phyloP scores from a whole-genome alignment of 805 yeast genomes.

The Tetrapisispora namnaoensis region DNA sequence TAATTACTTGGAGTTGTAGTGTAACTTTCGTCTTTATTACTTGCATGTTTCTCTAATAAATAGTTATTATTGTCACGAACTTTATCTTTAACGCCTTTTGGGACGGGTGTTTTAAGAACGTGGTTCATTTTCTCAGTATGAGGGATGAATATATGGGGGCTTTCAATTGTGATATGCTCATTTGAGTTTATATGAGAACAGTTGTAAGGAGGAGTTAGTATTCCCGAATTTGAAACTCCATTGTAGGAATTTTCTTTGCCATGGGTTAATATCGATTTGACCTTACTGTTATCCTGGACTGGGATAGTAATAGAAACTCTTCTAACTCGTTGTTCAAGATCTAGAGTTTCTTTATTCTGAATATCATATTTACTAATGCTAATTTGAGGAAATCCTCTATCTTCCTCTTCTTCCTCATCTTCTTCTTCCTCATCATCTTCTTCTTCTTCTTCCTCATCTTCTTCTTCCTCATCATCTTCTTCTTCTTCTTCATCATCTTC shows the following conservation, averaged over 20 bases:
- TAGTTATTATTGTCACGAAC: not conserved
- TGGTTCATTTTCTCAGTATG: slow-evolving; percentile 2
- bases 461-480: slow-evolving; percentile 4
- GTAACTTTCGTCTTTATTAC: not conserved
- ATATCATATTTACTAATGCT: not conserved
- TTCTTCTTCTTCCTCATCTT: slow-evolving; percentile 5
- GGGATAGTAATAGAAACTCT: not conserved
- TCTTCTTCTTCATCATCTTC: slow-evolving; percentile 7
- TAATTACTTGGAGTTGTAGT: not conserved
- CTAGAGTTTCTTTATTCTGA: not conserved
- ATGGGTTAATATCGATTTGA: not conserved
- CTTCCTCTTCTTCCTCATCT: not conserved
- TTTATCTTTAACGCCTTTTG: slow-evolving; percentile 2
- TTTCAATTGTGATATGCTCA: slow-evolving; percentile 8
- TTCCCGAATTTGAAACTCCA: not conserved
- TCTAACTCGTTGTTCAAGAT: slow-evolving; percentile 1
- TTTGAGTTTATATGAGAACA: not conserved
- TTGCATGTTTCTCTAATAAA: not conserved
- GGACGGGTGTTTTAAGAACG: slow-evolving; percentile 17
- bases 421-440: slow-evolving; percentile 1
- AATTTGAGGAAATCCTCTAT: not conserved
- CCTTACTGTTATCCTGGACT: not conserved
- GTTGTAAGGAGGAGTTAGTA: not conserved
- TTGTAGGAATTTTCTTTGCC: not conserved
- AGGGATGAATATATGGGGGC: slow-evolving; percentile 7